Percentiles rank a stretch among this genome's conserved stretches.
Conservation (phyloP, 768 basidiomycete genomes). For the Naganishia vishniacii region DNA sequence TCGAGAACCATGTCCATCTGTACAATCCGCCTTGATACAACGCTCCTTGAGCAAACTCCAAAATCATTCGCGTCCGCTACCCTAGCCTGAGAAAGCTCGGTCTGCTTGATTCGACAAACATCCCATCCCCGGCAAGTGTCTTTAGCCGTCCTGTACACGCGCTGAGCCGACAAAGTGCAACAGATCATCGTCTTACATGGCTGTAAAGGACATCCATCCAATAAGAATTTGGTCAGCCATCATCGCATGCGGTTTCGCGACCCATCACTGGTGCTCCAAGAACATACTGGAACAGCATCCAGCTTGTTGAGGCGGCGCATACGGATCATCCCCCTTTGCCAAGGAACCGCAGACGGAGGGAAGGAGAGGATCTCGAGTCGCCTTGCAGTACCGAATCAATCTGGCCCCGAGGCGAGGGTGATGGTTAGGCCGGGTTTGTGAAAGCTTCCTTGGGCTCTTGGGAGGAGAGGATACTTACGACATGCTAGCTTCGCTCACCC, state of each 20-base stretch:
- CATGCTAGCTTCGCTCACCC: conserved; percentile 84
- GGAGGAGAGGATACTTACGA: conserved; percentile 56
- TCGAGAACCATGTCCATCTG: no score
- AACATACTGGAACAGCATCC: conserved; percentile 44
- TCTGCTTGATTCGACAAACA: no score
- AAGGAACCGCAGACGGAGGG: conserved; percentile 96
- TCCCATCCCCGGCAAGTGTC: no score
- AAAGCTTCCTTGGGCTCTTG: neutral
- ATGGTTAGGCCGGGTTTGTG: neutral
- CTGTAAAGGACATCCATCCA: neutral
- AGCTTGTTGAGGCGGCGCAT: conserved; percentile 62
- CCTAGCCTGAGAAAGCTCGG: no score
- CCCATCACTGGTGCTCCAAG: no score
- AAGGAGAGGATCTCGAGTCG: conserved; percentile 71
- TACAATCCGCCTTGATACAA: no score
- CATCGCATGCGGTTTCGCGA: no score
- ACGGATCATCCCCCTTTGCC: conserved; percentile 87
- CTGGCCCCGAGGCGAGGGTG: conserved; percentile 51
- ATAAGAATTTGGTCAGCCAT: neutral
- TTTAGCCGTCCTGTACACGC: no score
- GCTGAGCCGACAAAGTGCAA: no score
- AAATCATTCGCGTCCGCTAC: no score
- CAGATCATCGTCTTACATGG: no score
- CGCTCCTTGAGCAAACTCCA: no score
- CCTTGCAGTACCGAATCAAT: conserved; percentile 88